A percentile compares a stretch with the other conserved stretches of the same genome.
Evolutionary conservation across 2,329 filamentous ascomycete genomes (phyloP).

Genomic region (Cadophora luteo-olivacea): DNA sequence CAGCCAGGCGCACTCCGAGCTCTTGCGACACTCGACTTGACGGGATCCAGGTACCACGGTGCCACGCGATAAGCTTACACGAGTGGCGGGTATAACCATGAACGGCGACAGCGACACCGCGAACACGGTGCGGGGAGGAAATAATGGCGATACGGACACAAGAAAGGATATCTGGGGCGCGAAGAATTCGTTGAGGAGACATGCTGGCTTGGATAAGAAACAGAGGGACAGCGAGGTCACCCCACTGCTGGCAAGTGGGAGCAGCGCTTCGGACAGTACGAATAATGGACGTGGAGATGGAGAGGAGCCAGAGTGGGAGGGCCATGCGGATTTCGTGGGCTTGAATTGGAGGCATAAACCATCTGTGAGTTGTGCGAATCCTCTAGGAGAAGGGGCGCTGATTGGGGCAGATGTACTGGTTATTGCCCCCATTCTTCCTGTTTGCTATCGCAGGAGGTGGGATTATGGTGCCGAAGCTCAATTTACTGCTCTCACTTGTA

Average conservation of each 20-base stretch:
- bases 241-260: constrained; percentile 39
- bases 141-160: constrained; percentile 9
- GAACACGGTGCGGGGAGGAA: background rate
- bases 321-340: constrained; percentile 62
- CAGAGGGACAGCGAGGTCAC: constrained; percentile 25
- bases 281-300: constrained; percentile 20
- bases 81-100: constrained; percentile 22
- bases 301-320: constrained; percentile 51
- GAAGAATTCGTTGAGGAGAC: constrained; percentile 36
- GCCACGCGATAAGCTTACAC: constrained; percentile 21
- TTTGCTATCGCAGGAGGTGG: constrained; percentile 89
- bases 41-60: constrained; percentile 2
- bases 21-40: background rate
- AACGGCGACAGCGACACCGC: constrained; percentile 21
- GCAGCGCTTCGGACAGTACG: constrained; percentile 23
- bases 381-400: constrained; percentile 31
- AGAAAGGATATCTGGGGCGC: constrained; percentile 35
- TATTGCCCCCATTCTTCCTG: constrained; percentile 79
- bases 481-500: constrained; percentile 82
- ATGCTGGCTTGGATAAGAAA: constrained; percentile 28
- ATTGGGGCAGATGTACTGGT: constrained; percentile 75
- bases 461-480: constrained; percentile 83
- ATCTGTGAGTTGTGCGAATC: constrained; percentile 53
- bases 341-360: constrained; percentile 68
- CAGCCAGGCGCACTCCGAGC: background rate